Evolutionary conservation across 164 flowering plant species (phyloP).

Genomic region (Tetrastigma voinierianum): DNA sequence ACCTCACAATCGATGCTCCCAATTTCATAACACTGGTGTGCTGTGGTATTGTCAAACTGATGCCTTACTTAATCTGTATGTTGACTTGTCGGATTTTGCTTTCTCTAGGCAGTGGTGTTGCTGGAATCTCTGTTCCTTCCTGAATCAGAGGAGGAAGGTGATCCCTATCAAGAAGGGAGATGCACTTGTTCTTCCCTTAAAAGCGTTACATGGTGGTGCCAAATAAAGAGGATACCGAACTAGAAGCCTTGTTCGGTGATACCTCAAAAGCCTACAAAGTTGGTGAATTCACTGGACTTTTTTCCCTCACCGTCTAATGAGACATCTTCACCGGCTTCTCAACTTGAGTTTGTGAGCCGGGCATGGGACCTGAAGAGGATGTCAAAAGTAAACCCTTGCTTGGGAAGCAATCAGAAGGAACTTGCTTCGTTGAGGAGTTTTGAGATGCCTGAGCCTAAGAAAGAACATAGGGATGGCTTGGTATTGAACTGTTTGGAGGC

Average conservation of each 20-base stretch:
- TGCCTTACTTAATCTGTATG: no score
- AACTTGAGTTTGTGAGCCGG: slow-evolving; percentile 63
- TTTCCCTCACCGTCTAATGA: slow-evolving; percentile 65
- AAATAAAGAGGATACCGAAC: slow-evolving; percentile 70
- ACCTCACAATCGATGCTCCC: no score
- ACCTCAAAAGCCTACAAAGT: slow-evolving; percentile 67
- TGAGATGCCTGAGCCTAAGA: slow-evolving; percentile 58
- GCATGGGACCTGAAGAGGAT: slow-evolving; percentile 70
- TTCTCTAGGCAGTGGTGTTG: slow-evolving; percentile 59
- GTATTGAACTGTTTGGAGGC: slow-evolving; percentile 76
- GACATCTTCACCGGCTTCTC: slow-evolving; percentile 78
- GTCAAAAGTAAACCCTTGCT: slow-evolving; percentile 61
- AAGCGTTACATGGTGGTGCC: slow-evolving; percentile 87
- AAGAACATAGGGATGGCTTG: slow-evolving; percentile 54
- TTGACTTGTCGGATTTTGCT: no score
- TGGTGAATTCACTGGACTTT: slow-evolving; percentile 74
- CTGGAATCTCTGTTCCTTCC: slow-evolving; percentile 76
- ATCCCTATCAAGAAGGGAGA: slow-evolving; percentile 76
- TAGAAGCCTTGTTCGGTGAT: slow-evolving; percentile 76
- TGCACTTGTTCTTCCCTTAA: slow-evolving; percentile 79
- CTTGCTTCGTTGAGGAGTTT: slow-evolving; percentile 48
- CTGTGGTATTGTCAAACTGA: no score
- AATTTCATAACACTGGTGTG: no score
- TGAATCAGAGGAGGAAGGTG: slow-evolving; percentile 70
- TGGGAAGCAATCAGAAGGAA: slow-evolving; percentile 42